phyloP scores from a whole-genome alignment of 257 asterid species.

The Verbascum thapsus region DNA sequence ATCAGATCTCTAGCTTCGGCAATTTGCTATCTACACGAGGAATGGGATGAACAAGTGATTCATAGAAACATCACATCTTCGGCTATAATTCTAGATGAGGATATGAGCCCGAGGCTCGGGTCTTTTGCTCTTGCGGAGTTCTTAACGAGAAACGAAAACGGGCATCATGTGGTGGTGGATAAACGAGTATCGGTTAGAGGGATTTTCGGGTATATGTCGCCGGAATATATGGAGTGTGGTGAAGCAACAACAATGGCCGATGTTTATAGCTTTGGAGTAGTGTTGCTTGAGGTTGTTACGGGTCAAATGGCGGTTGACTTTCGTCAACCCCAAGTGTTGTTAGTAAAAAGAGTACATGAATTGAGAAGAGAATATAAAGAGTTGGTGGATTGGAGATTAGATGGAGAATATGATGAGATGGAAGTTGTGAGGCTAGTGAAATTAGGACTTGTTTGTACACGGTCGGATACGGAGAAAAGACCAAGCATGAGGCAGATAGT shows the following conservation, averaged over 20 bases:
- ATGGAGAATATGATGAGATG: slow-evolving; percentile 52
- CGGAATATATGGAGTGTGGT: slow-evolving; percentile 73
- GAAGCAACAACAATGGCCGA: slow-evolving; percentile 89
- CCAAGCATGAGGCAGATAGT: slow-evolving; percentile 89
- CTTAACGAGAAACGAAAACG: slow-evolving; percentile 69
- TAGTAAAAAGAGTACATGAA: slow-evolving; percentile 60
- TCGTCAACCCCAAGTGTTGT: slow-evolving; percentile 53
- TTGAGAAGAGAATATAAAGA: slow-evolving; percentile 52
- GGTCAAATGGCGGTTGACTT: slow-evolving; percentile 89
- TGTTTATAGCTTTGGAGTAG: slow-evolving; percentile 88
- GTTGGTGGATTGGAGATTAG: slow-evolving; percentile 67
- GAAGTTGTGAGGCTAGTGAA: slow-evolving; percentile 72
- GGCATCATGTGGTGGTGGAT: slow-evolving; percentile 59
- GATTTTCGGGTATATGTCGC: slow-evolving; percentile 87
- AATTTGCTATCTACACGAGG: slow-evolving; percentile 84
- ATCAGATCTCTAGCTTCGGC: slow-evolving; percentile 87
- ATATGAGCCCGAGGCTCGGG: slow-evolving; percentile 86
- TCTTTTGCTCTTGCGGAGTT: slow-evolving; percentile 90
- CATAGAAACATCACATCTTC: slow-evolving; percentile 91
- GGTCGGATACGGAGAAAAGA: slow-evolving; percentile 59
- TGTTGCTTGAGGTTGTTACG: slow-evolving; percentile 73
- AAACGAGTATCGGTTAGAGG: slow-evolving; percentile 66
- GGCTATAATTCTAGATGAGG: slow-evolving; percentile 68
- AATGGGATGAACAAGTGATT: slow-evolving; percentile 97
- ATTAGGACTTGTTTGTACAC: slow-evolving; percentile 77